These are phyloP conservation scores for Ophiostoma sp. DNA, from an alignment of 2,329 filamentous ascomycete species.

Conservation along the genomic window DNA sequence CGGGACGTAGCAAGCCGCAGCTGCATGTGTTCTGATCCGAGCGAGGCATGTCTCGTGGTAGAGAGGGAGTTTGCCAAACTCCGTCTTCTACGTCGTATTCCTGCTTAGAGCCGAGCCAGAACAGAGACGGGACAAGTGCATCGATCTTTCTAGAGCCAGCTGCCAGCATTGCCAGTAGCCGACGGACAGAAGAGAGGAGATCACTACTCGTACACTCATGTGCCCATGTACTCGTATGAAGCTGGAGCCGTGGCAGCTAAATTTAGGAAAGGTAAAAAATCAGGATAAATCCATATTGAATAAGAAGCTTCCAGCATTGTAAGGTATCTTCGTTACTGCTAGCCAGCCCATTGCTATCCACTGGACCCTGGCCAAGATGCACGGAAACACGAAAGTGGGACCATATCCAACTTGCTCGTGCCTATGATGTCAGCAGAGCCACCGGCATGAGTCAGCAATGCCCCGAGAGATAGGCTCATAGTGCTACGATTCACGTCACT, in stretches of 20 bases:
- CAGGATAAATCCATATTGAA: background rate
- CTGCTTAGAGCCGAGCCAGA: background rate
- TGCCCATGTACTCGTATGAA: background rate
- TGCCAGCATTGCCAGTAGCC: background rate
- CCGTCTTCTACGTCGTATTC: background rate
- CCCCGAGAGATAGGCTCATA: background rate
- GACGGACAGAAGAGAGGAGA: no score
- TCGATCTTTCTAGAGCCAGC: background rate
- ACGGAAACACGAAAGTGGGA: background rate
- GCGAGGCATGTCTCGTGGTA: no score
- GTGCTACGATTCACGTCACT: background rate
- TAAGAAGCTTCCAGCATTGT: background rate
- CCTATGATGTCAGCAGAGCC: conserved; percentile 7
- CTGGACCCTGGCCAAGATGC: background rate
- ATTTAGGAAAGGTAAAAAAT: background rate
- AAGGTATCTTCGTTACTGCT: no score
- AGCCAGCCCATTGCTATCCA: background rate
- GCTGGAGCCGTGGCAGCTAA: no score
- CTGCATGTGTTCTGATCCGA: no score
- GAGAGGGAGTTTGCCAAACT: no score
- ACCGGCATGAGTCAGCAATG: background rate
- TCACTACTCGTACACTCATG: no score
- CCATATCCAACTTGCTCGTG: background rate
- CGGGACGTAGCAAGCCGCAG: no score
- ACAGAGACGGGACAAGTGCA: background rate